Percentiles rank a stretch among this genome's conserved stretches.
phyloP scores from a whole-genome alignment of 345 rosid species.

The Eucalyptus fibrosa region DNA sequence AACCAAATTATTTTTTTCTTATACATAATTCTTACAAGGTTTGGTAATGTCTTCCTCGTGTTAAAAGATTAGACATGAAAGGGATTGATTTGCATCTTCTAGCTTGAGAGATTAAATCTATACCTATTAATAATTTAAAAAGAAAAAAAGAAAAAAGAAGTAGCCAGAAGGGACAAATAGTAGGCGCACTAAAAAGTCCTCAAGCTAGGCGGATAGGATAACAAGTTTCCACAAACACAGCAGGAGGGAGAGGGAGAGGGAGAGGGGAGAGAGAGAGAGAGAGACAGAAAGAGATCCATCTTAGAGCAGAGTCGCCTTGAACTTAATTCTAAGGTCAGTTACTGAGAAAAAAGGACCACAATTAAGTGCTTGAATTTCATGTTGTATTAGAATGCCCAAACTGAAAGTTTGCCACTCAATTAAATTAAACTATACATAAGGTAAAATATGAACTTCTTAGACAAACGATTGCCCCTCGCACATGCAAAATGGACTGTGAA shows the following conservation, averaged over 20 bases:
- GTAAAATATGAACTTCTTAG: not conserved
- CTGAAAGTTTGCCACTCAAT: not conserved
- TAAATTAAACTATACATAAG: not conserved
- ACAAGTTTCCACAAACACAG: not conserved
- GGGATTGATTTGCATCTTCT: not conserved
- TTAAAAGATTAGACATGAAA: not conserved
- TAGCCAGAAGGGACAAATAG: not conserved
- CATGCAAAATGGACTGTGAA: not conserved
- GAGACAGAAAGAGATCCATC: not conserved
- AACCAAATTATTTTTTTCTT: not conserved
- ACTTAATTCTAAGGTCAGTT: not conserved
- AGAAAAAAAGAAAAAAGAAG: not conserved
- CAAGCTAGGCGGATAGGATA: not conserved
- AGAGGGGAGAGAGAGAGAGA: not conserved
- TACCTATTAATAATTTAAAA: not conserved
- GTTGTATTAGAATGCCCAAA: not conserved
- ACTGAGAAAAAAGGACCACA: not conserved
- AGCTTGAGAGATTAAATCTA: not conserved
- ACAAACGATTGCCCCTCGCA: not conserved
- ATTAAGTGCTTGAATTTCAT: not conserved
- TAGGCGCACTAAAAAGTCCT: not conserved
- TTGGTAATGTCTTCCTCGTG: not conserved
- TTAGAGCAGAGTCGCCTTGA: not conserved
- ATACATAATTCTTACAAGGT: not conserved
- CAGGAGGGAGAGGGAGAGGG: not conserved